Percentiles rank a stretch among this genome's conserved stretches.
Conservation (phyloP, 1,284 basidiomycete species). For the Cryptococcus jaspeensis region DNA sequence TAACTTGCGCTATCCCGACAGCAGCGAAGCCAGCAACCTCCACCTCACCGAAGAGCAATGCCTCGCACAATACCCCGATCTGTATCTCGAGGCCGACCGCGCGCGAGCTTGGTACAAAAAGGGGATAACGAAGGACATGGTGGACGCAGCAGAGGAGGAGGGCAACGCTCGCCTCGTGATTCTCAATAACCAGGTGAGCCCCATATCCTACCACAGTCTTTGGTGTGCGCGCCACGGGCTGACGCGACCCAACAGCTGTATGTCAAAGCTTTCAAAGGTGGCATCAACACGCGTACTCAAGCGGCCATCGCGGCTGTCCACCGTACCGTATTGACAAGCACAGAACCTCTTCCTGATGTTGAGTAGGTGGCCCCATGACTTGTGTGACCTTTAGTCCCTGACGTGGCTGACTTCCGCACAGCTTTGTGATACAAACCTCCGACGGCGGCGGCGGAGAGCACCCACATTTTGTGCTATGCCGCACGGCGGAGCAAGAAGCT, state of each 20-base stretch:
- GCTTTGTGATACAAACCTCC: conserved; percentile 41
- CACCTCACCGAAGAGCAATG: conserved; percentile 38
- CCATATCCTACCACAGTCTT: neutral
- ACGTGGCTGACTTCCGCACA: neutral
- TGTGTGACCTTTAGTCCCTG: neutral
- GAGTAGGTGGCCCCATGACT: conserved; percentile 30
- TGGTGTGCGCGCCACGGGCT: no score
- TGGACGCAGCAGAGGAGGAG: conserved; percentile 40
- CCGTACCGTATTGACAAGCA: conserved; percentile 33
- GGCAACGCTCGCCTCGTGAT: conserved; percentile 40
- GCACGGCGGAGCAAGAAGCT: conserved; percentile 27
- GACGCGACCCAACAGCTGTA: conserved; percentile 28
- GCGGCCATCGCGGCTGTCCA: conserved; percentile 35
- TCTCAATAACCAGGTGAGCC: conserved; percentile 37
- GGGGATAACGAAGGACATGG: conserved; percentile 33
- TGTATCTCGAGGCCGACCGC: conserved; percentile 46
- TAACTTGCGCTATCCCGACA: conserved; percentile 1
- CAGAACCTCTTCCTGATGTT: conserved; percentile 44
- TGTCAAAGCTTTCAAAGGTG: conserved; percentile 39
- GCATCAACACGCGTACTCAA: conserved; percentile 32
- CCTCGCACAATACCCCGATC: conserved; percentile 31
- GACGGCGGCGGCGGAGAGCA: conserved; percentile 32
- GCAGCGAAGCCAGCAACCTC: conserved; percentile 12
- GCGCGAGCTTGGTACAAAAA: conserved; percentile 36
- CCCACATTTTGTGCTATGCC: conserved; percentile 29